These are phyloP conservation scores for Exophiala xenobiotica DNA, from an alignment of 2,329 filamentous ascomycete species.

Conservation along the genomic window DNA sequence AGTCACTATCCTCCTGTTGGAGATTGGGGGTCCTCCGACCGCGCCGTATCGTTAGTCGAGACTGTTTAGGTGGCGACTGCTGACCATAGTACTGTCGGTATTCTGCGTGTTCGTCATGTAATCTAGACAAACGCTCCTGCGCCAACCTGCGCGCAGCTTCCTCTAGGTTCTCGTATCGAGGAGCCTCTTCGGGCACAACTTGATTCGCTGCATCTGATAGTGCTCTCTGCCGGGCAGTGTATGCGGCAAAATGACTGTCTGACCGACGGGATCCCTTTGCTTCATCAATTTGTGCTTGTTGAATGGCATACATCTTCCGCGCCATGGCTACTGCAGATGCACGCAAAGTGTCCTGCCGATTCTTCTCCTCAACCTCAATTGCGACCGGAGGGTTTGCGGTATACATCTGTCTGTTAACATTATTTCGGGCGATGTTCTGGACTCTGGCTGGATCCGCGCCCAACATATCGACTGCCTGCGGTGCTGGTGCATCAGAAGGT, in stretches of 20 bases:
- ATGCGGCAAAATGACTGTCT: slow-evolving; percentile 38
- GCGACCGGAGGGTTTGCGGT: slow-evolving; percentile 71
- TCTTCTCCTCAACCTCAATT: slow-evolving; percentile 71
- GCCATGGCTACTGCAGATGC: slow-evolving; percentile 89
- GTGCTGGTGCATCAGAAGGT: slow-evolving; percentile 45
- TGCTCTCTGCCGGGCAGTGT: slow-evolving; percentile 36
- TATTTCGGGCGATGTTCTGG: slow-evolving; percentile 64
- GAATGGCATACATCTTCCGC: slow-evolving; percentile 74
- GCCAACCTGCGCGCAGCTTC: slow-evolving; percentile 85
- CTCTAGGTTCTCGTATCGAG: slow-evolving; percentile 60
- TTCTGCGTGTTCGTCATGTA: slow-evolving; percentile 69
- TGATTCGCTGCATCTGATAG: slow-evolving; percentile 27
- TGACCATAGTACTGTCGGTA: slow-evolving; percentile 77
- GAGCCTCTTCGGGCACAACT: slow-evolving; percentile 7
- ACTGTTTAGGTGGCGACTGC: slow-evolving; percentile 49
- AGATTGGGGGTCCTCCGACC: slow-evolving; percentile 62
- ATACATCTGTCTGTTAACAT: slow-evolving; percentile 72
- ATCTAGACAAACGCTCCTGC: slow-evolving; percentile 75
- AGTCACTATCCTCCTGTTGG: slow-evolving; percentile 51
- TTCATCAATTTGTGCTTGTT: slow-evolving; percentile 62
- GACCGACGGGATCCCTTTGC: slow-evolving; percentile 36
- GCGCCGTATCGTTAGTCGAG: slow-evolving; percentile 55
- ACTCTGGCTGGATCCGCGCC: slow-evolving; percentile 59
- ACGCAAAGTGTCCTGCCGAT: slow-evolving; percentile 68
- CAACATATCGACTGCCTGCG: slow-evolving; percentile 37